A percentile compares a stretch with the other conserved stretches of the same genome.
These are phyloP conservation scores for Excoecaria agallocha DNA, from an alignment of 345 rosid genomes.

Conservation along the genomic window DNA sequence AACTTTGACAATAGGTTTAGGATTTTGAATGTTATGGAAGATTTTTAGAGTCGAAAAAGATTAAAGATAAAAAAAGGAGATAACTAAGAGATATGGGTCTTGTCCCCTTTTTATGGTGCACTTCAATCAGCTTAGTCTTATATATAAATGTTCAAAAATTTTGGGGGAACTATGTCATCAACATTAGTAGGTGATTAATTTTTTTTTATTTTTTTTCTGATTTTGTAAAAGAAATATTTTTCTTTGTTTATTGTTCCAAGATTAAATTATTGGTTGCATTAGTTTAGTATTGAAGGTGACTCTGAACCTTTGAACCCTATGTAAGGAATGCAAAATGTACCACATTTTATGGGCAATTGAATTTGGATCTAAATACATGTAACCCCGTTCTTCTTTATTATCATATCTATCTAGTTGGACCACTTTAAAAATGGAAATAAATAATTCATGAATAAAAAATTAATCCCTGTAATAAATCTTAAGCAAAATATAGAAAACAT, in stretches of 20 bases:
- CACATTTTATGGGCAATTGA: not conserved
- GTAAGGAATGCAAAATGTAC: not conserved
- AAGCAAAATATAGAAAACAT: not conserved
- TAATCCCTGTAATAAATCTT: not conserved
- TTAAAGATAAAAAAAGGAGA: slow-evolving; percentile 10
- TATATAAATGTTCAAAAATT: slow-evolving; percentile 42
- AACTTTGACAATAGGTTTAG: slow-evolving; percentile 12
- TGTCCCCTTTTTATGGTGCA: slow-evolving; percentile 49
- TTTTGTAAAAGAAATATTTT: not conserved
- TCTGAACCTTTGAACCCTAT: slow-evolving; percentile 32
- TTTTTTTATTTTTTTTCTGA: not conserved
- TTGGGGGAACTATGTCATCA: slow-evolving; percentile 44
- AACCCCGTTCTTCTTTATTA: not conserved
- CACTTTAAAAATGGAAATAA: not conserved
- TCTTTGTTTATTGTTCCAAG: slow-evolving; percentile 15
- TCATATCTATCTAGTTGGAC: not conserved
- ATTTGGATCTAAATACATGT: slow-evolving; percentile 9
- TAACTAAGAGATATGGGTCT: slow-evolving; percentile 57
- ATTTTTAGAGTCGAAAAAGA: slow-evolving; percentile 14
- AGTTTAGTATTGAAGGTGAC: slow-evolving; percentile 23
- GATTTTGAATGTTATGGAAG: slow-evolving; percentile 15
- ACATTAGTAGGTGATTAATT: slow-evolving; percentile 30
- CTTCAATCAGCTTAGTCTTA: slow-evolving; percentile 40
- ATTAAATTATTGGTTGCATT: slow-evolving; percentile 17
- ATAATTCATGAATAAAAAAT: not conserved